Evolutionary conservation across 2,329 filamentous ascomycete species (phyloP).

Genomic region (Pseudodiploospora longispora): DNA sequence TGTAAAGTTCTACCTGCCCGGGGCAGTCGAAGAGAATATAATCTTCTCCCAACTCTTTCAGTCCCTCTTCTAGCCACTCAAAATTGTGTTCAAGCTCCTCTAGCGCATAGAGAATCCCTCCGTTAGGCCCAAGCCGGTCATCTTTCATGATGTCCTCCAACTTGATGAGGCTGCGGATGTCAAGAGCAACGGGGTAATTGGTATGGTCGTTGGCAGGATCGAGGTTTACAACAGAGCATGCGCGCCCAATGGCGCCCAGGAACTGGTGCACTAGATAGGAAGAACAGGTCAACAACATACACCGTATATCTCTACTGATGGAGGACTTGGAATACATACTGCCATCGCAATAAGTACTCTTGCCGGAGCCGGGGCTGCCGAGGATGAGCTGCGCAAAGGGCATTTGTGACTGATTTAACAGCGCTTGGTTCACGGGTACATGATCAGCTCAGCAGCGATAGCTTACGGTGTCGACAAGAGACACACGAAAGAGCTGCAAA

Average conservation of each 20-base stretch:
- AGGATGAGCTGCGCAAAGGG: slow-evolving; percentile 72
- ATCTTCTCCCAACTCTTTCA: slow-evolving; percentile 77
- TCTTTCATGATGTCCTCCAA: slow-evolving; percentile 93
- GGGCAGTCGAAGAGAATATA: slow-evolving; percentile 95
- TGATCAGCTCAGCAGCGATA: slow-evolving; percentile 7
- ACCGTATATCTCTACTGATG: background rate
- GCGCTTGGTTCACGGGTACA: slow-evolving; percentile 16
- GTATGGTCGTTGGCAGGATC: slow-evolving; percentile 95
- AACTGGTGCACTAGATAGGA: slow-evolving; percentile 75
- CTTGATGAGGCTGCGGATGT: slow-evolving; percentile 81
- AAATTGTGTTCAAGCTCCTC: slow-evolving; percentile 93
- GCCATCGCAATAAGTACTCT: slow-evolving; percentile 97
- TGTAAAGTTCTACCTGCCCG: slow-evolving; percentile 94
- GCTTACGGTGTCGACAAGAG: background rate
- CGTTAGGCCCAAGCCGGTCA: slow-evolving; percentile 85
- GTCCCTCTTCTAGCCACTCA: slow-evolving; percentile 77
- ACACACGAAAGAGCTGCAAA: background rate
- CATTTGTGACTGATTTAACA: slow-evolving; percentile 30
- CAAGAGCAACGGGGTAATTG: slow-evolving; percentile 79
- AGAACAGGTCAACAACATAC: background rate
- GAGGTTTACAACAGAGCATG: slow-evolving; percentile 91
- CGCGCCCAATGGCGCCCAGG: slow-evolving; percentile 87
- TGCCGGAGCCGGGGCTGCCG: slow-evolving; percentile 90
- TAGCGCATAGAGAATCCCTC: slow-evolving; percentile 83
- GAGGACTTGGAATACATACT: slow-evolving; percentile 42